Percentiles rank a stretch among this genome's conserved stretches.
phyloP scores from a whole-genome alignment of 2,329 filamentous ascomycete genomes.

The Biscogniauxia mediterranea region DNA sequence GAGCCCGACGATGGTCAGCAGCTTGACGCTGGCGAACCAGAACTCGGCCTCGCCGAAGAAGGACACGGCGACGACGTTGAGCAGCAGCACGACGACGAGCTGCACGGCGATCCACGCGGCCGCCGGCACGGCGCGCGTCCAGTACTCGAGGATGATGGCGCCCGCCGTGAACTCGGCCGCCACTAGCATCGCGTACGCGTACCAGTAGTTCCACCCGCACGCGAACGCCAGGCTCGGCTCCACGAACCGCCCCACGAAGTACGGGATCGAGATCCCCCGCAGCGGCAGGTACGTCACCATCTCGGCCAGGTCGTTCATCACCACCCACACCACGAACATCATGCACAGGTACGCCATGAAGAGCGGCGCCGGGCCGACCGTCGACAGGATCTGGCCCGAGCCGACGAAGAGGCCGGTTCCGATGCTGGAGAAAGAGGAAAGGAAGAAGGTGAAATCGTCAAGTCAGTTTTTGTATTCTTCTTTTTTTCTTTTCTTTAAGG shows the following conservation, averaged over 20 bases:
- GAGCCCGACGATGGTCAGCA: constrained; percentile 57
- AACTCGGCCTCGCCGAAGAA: constrained; percentile 63
- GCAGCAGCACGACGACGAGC: constrained; percentile 49
- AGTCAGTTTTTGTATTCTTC: too few relatives aligned
- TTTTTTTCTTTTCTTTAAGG: too few relatives aligned
- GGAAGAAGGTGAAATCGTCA: constrained; percentile 5
- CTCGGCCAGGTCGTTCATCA: constrained; percentile 56
- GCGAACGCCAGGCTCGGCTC: constrained; percentile 57
- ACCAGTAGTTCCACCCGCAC: constrained; percentile 61
- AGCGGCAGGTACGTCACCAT: constrained; percentile 56
- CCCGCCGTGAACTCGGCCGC: constrained; percentile 58
- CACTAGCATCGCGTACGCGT: constrained; percentile 57
- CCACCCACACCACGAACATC: constrained; percentile 52
- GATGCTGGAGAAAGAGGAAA: constrained; percentile 38
- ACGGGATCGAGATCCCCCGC: constrained; percentile 55
- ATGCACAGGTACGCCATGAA: constrained; percentile 66
- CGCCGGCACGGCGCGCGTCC: constrained; percentile 50
- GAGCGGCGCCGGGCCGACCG: constrained; percentile 62
- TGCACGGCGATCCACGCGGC: constrained; percentile 61
- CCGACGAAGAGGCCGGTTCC: constrained; percentile 65
- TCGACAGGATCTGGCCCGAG: constrained; percentile 54
- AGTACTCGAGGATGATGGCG: constrained; percentile 59
- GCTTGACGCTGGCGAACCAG: constrained; percentile 59
- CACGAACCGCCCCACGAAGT: constrained; percentile 55
- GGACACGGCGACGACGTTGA: constrained; percentile 57